Conservation (phyloP, 2,329 filamentous ascomycete genomes). For the Exophiala aquamarina region DNA sequence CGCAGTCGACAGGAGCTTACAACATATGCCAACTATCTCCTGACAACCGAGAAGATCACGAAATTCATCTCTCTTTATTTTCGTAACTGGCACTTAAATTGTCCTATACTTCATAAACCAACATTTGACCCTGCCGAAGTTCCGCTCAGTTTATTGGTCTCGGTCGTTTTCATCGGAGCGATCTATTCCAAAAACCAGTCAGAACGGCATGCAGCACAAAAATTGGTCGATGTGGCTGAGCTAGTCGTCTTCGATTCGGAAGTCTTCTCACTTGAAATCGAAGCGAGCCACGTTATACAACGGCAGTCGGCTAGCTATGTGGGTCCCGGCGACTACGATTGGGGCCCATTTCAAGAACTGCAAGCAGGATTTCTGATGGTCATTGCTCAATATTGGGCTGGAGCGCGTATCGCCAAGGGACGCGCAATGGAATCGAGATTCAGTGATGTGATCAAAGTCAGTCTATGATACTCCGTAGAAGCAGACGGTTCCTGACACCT, state of each 20-base stretch:
- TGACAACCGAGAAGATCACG: constrained; percentile 42
- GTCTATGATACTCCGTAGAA: constrained; percentile 3
- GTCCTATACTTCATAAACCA: constrained; percentile 43
- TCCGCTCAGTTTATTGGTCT: constrained; percentile 39
- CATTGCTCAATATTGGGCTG: constrained; percentile 46
- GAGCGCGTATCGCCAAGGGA: constrained; percentile 37
- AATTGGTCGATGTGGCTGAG: constrained; percentile 44
- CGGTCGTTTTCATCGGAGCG: constrained; percentile 45
- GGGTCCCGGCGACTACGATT: constrained; percentile 30
- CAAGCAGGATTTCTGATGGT: constrained; percentile 45
- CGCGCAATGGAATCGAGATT: constrained; percentile 46
- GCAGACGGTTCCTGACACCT: not conserved
- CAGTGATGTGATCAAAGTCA: constrained; percentile 42
- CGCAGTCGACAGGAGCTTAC: constrained; percentile 42
- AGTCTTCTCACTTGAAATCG: constrained; percentile 41
- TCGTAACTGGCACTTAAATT: constrained; percentile 46
- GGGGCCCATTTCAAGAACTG: constrained; percentile 41
- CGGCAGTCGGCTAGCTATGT: constrained; percentile 12
- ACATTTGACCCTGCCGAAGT: constrained; percentile 42
- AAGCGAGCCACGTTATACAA: constrained; percentile 38
- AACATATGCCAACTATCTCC: constrained; percentile 38
- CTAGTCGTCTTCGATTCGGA: constrained; percentile 45
- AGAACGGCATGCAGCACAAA: constrained; percentile 40
- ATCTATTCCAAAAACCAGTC: constrained; percentile 44
- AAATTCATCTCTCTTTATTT: constrained; percentile 46